phyloP scores from a whole-genome alignment of 148 eudicot species.

The Oxyria digyna region DNA sequence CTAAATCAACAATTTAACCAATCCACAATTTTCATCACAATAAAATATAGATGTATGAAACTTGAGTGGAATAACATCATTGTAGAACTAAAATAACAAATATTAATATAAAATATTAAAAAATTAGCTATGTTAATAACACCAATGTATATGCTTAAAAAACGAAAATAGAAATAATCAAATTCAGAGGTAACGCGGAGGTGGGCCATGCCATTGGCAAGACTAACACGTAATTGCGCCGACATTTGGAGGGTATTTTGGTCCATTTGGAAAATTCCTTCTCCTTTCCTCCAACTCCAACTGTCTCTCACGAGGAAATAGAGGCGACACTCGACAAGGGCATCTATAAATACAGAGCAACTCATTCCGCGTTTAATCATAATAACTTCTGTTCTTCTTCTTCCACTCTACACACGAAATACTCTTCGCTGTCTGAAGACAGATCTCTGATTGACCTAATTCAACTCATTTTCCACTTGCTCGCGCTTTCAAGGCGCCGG shows the following conservation, averaged over 20 bases:
- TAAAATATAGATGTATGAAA: no score
- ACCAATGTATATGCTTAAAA: no score
- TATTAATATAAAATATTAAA: no score
- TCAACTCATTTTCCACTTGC: background rate
- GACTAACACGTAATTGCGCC: background rate
- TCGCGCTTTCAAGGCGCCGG: background rate
- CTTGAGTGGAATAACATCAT: no score
- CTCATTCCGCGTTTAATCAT: background rate
- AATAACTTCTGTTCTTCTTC: background rate
- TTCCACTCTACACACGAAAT: background rate
- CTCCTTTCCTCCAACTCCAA: background rate
- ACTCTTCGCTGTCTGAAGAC: no score
- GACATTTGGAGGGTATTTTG: background rate
- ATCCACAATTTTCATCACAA: no score
- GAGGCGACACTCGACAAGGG: background rate
- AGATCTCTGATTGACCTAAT: background rate
- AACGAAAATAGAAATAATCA: no score
- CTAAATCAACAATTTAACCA: no score
- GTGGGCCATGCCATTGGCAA: conserved; percentile 2
- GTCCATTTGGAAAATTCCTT: background rate
- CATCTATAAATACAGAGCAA: conserved; percentile 1
- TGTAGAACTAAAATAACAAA: no score
- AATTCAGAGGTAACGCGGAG: background rate
- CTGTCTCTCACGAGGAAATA: conserved; percentile 6
- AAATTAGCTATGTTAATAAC: no score